A percentile compares a stretch with the other conserved stretches of the same genome.
These are phyloP conservation scores for Monascus ruber DNA, from an alignment of 2,329 filamentous ascomycete species.

Conservation along the genomic window DNA sequence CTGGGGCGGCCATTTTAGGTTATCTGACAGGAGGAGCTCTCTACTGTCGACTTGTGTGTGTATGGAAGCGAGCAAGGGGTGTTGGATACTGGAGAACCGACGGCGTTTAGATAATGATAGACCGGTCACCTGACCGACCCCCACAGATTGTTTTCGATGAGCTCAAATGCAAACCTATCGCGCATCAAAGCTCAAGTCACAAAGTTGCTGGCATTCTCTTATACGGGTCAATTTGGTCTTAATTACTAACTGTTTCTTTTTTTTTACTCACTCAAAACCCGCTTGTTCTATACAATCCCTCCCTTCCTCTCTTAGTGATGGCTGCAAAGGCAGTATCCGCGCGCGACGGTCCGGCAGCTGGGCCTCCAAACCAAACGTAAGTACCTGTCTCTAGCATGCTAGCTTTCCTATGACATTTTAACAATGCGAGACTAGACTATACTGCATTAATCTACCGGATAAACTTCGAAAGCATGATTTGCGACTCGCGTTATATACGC, in stretches of 20 bases:
- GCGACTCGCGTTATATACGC: constrained; percentile 75
- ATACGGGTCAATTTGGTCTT: no score
- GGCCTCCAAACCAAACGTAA: constrained; percentile 67
- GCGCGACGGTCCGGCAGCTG: constrained; percentile 34
- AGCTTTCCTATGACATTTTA: constrained; percentile 7
- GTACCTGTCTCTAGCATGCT: constrained; percentile 18
- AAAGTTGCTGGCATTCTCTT: no score
- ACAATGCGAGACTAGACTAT: constrained; percentile 51
- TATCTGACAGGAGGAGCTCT: constrained; percentile 86
- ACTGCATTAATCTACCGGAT: constrained; percentile 76
- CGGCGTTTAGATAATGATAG: no score
- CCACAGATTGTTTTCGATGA: no score
- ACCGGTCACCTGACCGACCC: no score
- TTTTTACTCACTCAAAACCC: neutral
- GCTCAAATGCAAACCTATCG: no score
- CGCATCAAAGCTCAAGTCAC: no score
- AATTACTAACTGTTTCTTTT: neutral
- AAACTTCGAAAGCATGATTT: constrained; percentile 86
- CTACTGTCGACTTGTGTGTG: constrained; percentile 60
- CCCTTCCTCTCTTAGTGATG: constrained; percentile 13
- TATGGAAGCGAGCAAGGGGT: constrained; percentile 3
- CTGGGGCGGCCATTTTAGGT: constrained; percentile 63
- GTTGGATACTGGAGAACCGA: neutral
- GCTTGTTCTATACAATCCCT: neutral
- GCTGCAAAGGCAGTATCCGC: constrained; percentile 30